Evolutionary conservation across 495 filamentous ascomycete genomes (phyloP), one percentile per base, ranked within the genome.

Genomic region (Hypoxylon rickii): DNA sequence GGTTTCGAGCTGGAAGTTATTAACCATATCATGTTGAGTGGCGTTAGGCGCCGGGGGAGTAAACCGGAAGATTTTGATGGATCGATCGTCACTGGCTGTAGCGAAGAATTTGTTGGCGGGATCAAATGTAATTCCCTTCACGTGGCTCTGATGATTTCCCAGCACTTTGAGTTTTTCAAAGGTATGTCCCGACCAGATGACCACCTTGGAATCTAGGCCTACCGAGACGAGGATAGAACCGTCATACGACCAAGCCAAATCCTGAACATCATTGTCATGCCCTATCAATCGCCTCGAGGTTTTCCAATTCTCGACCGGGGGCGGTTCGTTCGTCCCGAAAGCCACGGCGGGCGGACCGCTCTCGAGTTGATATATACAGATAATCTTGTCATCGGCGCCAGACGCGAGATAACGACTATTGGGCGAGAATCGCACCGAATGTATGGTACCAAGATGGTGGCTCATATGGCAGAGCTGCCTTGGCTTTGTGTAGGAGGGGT

Each of bases 61-160:
- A 69, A 96, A 99, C 45, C 92, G 87, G 74, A 95, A 96, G 53
- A 99, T 89, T 68, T 96, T 96, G 72, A 99, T 94, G 5, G 90
- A 90, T 22, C 94, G 86, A 67, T 99, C 94, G 68, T 99, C 94
- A 73, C 90, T 96, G 0, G 94, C 92, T 1, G 94, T 99, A 20
- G 94, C 94, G 73, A 99, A 99, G 76, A 96, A 97, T 67, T 97
- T 97, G 74, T 97, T 97, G 15, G 95, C 95, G 1, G 94, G 94
- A 65, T 99, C 94, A 66, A 99, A 99, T 1, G 92, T 96, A 64
- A 99, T 89, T 18, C 94, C 94, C 70, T 99, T 99, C 68, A 99
- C 95, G 65, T 97, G 94, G 65, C 92, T 96, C 66, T 95, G 89
- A 64, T 99, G 94, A 33, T 89, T 83, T 6, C 89, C 84, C 8